Conservation (phyloP, 73 alveolate species). For the Loxodes magnus region DNA sequence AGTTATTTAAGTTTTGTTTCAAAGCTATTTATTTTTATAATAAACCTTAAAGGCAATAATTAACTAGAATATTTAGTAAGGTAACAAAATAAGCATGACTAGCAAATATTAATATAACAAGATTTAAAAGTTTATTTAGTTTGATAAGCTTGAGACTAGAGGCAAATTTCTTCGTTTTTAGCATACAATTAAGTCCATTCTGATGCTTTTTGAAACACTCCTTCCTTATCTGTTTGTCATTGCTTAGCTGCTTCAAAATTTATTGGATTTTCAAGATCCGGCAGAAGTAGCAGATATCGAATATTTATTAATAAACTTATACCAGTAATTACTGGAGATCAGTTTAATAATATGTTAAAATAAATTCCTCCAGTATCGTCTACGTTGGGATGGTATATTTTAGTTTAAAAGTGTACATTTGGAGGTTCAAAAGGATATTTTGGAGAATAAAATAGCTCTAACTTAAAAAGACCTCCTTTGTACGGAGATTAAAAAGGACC, state of each 20-base stretch:
- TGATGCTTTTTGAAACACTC: slow-evolving; percentile 30
- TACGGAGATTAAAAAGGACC: slow-evolving; percentile 13
- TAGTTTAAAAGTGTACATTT: slow-evolving; percentile 22
- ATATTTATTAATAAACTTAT: slow-evolving; percentile 11
- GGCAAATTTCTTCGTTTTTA: too few relatives aligned
- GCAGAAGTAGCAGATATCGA: slow-evolving; percentile 30
- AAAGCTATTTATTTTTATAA: too few relatives aligned
- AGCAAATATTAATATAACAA: too few relatives aligned
- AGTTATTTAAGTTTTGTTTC: too few relatives aligned
- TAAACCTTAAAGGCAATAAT: too few relatives aligned
- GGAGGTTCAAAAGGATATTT: slow-evolving; percentile 42
- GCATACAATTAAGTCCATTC: slow-evolving; percentile 42
- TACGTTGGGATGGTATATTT: slow-evolving; percentile 40
- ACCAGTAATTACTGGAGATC: slow-evolving; percentile 28
- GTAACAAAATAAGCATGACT: too few relatives aligned
- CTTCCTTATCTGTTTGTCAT: slow-evolving; percentile 18
- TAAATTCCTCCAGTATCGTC: slow-evolving; percentile 36
- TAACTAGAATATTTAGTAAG: too few relatives aligned
- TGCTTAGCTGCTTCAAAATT: slow-evolving; percentile 26
- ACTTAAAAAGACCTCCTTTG: slow-evolving; percentile 19
- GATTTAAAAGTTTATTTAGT: too few relatives aligned
- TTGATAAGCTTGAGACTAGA: too few relatives aligned
- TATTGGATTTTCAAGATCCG: slow-evolving; percentile 35
- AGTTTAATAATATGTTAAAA: slow-evolving; percentile 36
- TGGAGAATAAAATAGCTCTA: slow-evolving; percentile 18